phyloP scores from a whole-genome alignment of 2,329 filamentous ascomycete genomes.

The Purpureocillium takamizusanense region DNA sequence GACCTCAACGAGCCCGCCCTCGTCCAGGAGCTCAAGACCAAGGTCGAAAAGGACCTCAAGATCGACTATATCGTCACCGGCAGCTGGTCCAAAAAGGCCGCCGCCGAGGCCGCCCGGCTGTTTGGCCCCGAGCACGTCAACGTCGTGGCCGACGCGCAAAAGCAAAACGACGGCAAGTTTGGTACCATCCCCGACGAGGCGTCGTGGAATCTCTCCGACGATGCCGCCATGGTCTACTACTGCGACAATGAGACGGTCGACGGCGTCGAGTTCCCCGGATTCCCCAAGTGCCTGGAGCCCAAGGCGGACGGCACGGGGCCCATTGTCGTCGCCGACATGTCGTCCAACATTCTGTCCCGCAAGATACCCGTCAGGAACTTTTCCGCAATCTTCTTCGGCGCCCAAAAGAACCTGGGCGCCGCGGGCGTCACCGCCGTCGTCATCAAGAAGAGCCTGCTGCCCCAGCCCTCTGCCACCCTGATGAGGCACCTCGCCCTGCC shows the following conservation, averaged over 20 bases:
- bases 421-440: constrained; percentile 83
- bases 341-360: constrained; percentile 83
- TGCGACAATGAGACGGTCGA: constrained; percentile 95
- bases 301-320: constrained; percentile 52
- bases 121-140: constrained; percentile 75
- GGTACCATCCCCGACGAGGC: constrained; percentile 71
- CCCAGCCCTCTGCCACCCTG: constrained; percentile 60
- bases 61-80: constrained; percentile 89
- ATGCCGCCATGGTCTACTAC: constrained; percentile 71
- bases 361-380: constrained; percentile 71
- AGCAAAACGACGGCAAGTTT: constrained; percentile 69
- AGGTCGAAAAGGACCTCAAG: constrained; percentile 62
- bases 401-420: constrained; percentile 87
- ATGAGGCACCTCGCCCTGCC: constrained; percentile 69
- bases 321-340: constrained; percentile 87
- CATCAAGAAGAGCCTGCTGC: constrained; percentile 71
- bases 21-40: constrained; percentile 50
- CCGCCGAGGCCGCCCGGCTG: constrained; percentile 70
- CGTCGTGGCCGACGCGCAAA: constrained; percentile 59
- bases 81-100: constrained; percentile 80
- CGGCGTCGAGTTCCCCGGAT: constrained; percentile 78
- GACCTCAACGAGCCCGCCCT: constrained; percentile 39
- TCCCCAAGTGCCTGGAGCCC: constrained; percentile 55
- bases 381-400: constrained; percentile 80
- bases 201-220: constrained; percentile 64